Base-by-base conservation (phyloP, 345 rosid species). In the Brassica rapa region DNA sequence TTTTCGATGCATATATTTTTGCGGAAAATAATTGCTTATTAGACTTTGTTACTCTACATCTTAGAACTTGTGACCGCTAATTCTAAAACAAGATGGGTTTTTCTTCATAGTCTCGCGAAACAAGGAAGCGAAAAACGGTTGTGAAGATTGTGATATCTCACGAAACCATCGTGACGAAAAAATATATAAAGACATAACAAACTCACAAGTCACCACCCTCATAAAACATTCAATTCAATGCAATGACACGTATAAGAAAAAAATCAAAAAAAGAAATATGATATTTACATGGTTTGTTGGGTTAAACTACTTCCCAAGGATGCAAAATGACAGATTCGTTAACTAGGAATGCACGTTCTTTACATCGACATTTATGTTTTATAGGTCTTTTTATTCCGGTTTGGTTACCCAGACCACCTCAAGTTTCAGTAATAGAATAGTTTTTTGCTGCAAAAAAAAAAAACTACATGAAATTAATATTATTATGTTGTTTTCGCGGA, bases 131-230 rank as follows among this genome's bases (percentile, higher is more conserved):
- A 25, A 75, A 55, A 74, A 81, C 87, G 84, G 91, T 87, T 87
- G 61, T 68, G 63, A 62, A 37, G 83, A 81, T 73, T 75, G 62
- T 32, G 66, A 70, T 75, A 75, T 71, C 53, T 84, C 93, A 90
- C 90, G 96, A 88, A 85, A 85, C 79, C 66, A 80, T 74, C 84
- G 93, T 90, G 97, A 90, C 56, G 66, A 15, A 32, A 57, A 70
- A 11, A 41, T 32, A 64, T 68, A 75, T 64, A 75, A 75, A 70
- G 69, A 71, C 73, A 80, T 80, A 75, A 75, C 76, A 71, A 80
- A 80, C 76, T 80, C 80, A 75, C 80, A 80, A 75, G 80, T 80
- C 72, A 80, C 66, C 57, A 73, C 79, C 75, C 51, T 4, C 14
- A 7, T 57, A 73, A 67, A 73, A 32, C 57, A 71, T 62, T 68